Evolutionary conservation across 768 basidiomycete species (phyloP), one percentile per base, ranked within the genome.

Genomic region (Trametopsis cervina): DNA sequence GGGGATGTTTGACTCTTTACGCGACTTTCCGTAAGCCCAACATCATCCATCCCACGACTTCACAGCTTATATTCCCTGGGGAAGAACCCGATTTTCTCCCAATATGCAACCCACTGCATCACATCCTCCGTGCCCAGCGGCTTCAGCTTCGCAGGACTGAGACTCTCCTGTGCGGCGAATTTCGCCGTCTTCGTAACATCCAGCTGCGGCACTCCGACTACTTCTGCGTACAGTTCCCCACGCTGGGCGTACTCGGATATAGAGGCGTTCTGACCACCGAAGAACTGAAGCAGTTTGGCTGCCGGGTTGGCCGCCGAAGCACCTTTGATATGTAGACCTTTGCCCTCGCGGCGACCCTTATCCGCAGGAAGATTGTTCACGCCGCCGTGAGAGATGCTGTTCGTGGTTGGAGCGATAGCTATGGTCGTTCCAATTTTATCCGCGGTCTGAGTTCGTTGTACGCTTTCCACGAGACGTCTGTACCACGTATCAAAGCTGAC

Each of bases 401-500:
- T n/a, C n/a, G n/a, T n/a, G n/a, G n/a, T n/a, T n/a, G n/a, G n/a
- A n/a, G n/a, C n/a, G n/a, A n/a, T n/a, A n/a, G n/a, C n/a, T n/a
- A n/a, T n/a, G 9, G 29, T 7, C 29, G 29, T 33, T 7, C 15
- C 29, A 15, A 33, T 7, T 33, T 33, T 33, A 17, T 24, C 23
- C 39, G 27, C 26, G 44, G 40, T 27, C 24, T 43, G 15, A 43
- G 39, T 15, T 22, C 43, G 24, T 12, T 40, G 26, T 9, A 35
- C 49, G 38, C 44, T 55, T 29, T 53, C 29, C 47, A 47, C 39
- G 29, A 58, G 41, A 39, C 27, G 40, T 21, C 26, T 11, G 18
- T 64, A 38, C 63, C 64, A 65, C 21, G 61, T 49, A 15, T 44
- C 25, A 44, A 59, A 65, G 0, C 63, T 52, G 0, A 64, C 59